Conservation (phyloP, 202 grass and related monocot species). For the Elaeis oleifera region DNA sequence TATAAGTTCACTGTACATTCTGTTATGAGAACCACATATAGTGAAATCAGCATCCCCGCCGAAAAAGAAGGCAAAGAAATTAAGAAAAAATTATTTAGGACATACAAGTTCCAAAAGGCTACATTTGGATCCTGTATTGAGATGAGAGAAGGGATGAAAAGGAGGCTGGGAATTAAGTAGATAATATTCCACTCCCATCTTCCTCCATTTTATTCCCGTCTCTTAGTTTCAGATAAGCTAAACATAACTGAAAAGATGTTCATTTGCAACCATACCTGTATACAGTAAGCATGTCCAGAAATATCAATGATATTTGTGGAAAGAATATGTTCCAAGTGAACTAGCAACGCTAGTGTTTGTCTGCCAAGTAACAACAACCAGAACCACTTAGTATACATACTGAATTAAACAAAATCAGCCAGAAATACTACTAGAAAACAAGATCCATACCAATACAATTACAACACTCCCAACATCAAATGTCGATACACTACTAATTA, state of each 20-base stretch:
- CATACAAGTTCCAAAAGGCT: no score
- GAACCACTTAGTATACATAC: conserved; percentile 13
- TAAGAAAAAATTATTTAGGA: no score
- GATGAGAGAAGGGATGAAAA: no score
- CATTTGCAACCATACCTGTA: conserved; percentile 47
- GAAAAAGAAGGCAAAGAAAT: no score
- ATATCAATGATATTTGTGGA: conserved; percentile 87
- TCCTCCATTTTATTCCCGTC: no score
- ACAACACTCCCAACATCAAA: no score
- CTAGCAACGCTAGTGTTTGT: conserved; percentile 93
- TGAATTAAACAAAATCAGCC: conserved; percentile 1
- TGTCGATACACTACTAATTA: no score
- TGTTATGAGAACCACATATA: conserved; percentile 30
- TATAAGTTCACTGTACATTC: conserved; percentile 99
- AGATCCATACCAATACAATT: background rate
- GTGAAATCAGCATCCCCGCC: conserved; percentile 11
- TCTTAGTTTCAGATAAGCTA: no score
- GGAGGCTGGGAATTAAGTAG: no score
- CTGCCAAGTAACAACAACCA: conserved; percentile 43
- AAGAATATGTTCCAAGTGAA: conserved; percentile 91
- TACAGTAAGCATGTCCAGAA: conserved; percentile 95
- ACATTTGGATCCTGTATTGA: no score
- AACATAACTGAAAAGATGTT: background rate
- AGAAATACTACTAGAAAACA: background rate
- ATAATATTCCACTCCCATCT: no score